These are phyloP conservation scores for Pyrenochaeta sp. DNA, from an alignment of 2,329 filamentous ascomycete species.

Conservation along the genomic window DNA sequence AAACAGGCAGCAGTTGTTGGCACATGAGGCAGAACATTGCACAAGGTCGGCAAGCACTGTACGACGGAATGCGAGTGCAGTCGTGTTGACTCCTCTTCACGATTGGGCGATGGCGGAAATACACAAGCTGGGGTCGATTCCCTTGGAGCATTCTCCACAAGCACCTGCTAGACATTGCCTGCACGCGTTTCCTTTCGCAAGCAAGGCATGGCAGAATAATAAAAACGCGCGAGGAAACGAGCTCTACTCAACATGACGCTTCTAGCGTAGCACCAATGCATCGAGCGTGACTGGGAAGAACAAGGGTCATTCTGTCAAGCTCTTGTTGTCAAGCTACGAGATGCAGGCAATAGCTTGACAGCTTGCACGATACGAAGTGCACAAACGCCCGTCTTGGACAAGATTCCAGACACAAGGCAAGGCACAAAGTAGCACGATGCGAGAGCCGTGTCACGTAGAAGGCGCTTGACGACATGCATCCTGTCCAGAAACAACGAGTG, in stretches of 20 bases:
- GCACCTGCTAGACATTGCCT: constrained; percentile 1
- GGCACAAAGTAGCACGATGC: constrained; percentile 30
- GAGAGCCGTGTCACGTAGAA: constrained; percentile 38
- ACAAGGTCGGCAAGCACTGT: neutral
- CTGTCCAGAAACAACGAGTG: constrained; percentile 18
- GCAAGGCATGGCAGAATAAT: constrained; percentile 7
- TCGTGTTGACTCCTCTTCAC: neutral
- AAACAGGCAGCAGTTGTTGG: constrained; percentile 7
- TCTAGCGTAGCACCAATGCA: constrained; percentile 22
- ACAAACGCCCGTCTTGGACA: constrained; percentile 26
- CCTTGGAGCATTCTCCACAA: constrained; percentile 1
- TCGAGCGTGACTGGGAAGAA: constrained; percentile 7
- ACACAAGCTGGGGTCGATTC: neutral
- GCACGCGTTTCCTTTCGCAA: neutral
- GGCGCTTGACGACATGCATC: constrained; percentile 37
- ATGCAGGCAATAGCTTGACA: constrained; percentile 26
- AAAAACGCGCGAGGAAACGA: constrained; percentile 12
- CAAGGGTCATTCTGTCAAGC: constrained; percentile 22
- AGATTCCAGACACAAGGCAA: constrained; percentile 40
- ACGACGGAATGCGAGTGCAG: neutral
- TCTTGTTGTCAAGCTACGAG: constrained; percentile 19
- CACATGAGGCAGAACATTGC: constrained; percentile 19
- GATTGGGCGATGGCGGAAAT: neutral
- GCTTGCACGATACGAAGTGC: constrained; percentile 18
- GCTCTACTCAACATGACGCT: constrained; percentile 18